Base-by-base conservation (phyloP, 306 rosid species). In the Gastrolobium bilobum region DNA sequence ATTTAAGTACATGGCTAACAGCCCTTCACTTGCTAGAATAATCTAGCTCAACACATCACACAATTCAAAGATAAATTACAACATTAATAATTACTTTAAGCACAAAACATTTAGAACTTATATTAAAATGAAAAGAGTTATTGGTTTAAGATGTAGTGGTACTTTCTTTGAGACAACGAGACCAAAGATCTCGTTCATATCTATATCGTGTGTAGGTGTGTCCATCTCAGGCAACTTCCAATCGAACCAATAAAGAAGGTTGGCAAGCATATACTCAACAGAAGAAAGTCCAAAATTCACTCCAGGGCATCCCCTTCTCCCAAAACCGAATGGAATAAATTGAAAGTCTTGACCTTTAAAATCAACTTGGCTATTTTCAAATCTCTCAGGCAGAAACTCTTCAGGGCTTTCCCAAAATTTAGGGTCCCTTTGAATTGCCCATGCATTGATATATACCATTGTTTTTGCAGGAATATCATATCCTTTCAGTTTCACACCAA, bases 361-460 rank as follows among this genome's bases (percentile, higher is more conserved):
- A 48, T 70, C 82, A 69, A 80, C 0, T 1, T 46, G 8, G 0
- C 7, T 47, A 0, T 80, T 26, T 48, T 69, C 73, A 65, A 80
- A 80, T 85, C 85, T 85, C 57, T 85, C 85, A 1, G 85, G 88
- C 0, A 57, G 0, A 10, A 85, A 77, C 39, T 71, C 80, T 47
- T 81, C 85, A 0, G 83, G 83, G 1, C 7, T 77, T 58, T 77
- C 70, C 88, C 85, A 81, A 3, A 33, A 34, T 14, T 42, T 14
- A 7, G 85, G 78, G 6, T 80, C 82, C 3, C 87, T 80, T 0
- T 80, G 96, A 1, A 93, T 84, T 7, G 86, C 87, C 88, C 88
- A 89, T 4, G 15, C 65, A 15, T 89, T 91, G 4, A 89, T 39
- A 4, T 54, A 29, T 2, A 91, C 82, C 2, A 2, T 38, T 10